Conservation (phyloP, 2,329 filamentous ascomycete species). For the Sporothrix curviconia region DNA sequence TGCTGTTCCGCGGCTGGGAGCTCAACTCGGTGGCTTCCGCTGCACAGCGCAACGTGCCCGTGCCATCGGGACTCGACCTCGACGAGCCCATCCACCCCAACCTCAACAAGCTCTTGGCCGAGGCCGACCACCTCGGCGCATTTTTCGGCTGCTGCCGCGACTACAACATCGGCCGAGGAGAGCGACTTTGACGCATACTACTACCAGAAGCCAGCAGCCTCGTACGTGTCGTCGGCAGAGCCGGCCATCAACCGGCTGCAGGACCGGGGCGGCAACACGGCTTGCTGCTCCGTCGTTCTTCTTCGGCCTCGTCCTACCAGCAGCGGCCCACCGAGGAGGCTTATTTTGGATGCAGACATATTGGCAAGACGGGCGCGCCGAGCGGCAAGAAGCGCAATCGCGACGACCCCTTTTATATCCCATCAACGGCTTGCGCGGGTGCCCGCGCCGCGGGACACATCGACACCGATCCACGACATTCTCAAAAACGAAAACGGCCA, state of each 20-base stretch:
- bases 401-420: conserved; percentile 95
- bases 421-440: conserved; percentile 23
- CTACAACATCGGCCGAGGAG: conserved; percentile 41
- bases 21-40: conserved; percentile 81
- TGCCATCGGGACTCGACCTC: conserved; percentile 69
- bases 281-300: conserved; percentile 20
- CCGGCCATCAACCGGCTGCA: conserved; percentile 50
- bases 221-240: conserved; percentile 44
- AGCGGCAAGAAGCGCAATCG: conserved; percentile 75
- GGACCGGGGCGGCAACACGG: conserved; percentile 31
- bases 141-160: conserved; percentile 25
- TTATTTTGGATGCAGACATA: conserved; percentile 66
- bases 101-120: conserved; percentile 59
- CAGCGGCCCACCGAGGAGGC: conserved; percentile 45
- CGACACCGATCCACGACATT: conserved; percentile 75
- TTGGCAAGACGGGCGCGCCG: conserved; percentile 65
- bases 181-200: conserved; percentile 64
- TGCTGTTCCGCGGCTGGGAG: conserved; percentile 78
- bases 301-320: conserved; percentile 29
- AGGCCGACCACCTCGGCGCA: conserved; percentile 44
- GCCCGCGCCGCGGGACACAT: conserved; percentile 42
- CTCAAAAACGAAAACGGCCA: conserved; percentile 65
- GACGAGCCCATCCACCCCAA: conserved; percentile 76
- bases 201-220: conserved; percentile 47
- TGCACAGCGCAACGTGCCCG: conserved; percentile 79